Conservation (phyloP, 1,139 yeast genomes). For the Yamadazyma kanchanaburiensis region DNA sequence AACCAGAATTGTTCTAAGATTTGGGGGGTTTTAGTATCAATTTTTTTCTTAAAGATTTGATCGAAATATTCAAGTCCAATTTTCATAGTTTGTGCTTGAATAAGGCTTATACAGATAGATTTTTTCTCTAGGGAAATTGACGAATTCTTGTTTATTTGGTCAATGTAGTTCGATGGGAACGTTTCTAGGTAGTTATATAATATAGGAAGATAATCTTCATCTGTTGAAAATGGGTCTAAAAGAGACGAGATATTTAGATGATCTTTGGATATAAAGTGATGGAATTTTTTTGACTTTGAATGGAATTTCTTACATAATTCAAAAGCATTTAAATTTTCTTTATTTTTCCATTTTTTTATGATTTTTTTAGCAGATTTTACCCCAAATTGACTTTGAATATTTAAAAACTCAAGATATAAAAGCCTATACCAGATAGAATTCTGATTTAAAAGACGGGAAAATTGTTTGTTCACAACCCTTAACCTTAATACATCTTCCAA, state of each 20-base stretch:
- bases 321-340: constrained; percentile 3
- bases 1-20: constrained; percentile 24
- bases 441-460: constrained; percentile 11
- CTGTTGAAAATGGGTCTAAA: constrained; percentile 12
- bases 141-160: too few relatives aligned
- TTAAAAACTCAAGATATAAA: constrained; percentile 12
- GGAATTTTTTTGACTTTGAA: constrained; percentile 10
- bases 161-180: too few relatives aligned
- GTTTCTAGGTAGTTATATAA: constrained; percentile 5
- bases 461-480: constrained; percentile 8
- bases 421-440: constrained; percentile 19
- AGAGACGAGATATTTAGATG: constrained; percentile 7
- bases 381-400: constrained; percentile 11
- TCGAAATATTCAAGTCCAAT: constrained; percentile 12
- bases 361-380: constrained; percentile 5
- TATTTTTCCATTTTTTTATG: constrained; percentile 1
- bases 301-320: constrained; percentile 8
- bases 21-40: constrained; percentile 1
- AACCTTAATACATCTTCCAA: constrained; percentile 20
- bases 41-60: constrained; percentile 1
- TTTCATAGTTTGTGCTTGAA: constrained; percentile 14
- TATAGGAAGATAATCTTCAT: constrained; percentile 17
- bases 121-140: too few relatives aligned
- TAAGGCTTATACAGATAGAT: constrained; percentile 9
- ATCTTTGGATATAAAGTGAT: constrained; percentile 2